Evolutionary conservation across 495 filamentous ascomycete species (phyloP).

Genomic region (Hypomontagnella monticulosa): DNA sequence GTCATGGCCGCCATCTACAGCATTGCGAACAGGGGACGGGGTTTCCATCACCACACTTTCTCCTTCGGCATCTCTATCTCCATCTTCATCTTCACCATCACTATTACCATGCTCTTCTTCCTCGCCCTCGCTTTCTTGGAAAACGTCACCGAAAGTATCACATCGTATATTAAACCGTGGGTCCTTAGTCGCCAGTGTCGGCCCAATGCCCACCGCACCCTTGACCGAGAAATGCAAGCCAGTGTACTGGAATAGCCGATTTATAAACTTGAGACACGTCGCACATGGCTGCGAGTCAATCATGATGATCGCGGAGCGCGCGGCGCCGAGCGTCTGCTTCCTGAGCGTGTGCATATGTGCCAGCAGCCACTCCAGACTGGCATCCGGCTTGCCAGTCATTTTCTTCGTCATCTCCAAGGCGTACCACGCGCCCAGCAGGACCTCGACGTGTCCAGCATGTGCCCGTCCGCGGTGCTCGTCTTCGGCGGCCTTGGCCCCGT

Average conservation of each 20-base stretch:
- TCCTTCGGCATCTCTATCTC: background rate
- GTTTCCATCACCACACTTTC: too few relatives aligned
- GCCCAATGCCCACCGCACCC: conserved; percentile 29
- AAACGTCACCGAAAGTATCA: conserved; percentile 30
- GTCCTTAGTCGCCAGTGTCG: conserved; percentile 29
- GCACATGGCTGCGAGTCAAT: conserved; percentile 40
- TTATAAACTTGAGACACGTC: conserved; percentile 33
- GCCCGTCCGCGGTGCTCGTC: conserved; percentile 34
- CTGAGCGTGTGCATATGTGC: conserved; percentile 16
- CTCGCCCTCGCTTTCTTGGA: conserved; percentile 28
- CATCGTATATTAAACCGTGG: conserved; percentile 4
- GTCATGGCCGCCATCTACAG: background rate
- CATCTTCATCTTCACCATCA: background rate
- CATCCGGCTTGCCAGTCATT: background rate
- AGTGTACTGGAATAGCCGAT: conserved; percentile 31
- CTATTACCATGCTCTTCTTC: too few relatives aligned
- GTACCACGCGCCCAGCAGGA: conserved; percentile 40
- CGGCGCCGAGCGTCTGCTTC: conserved; percentile 9
- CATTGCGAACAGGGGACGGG: too few relatives aligned
- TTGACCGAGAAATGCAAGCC: conserved; percentile 24
- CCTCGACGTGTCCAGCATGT: conserved; percentile 43
- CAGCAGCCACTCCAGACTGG: conserved; percentile 10
- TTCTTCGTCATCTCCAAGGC: conserved; percentile 15
- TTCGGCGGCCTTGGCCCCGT: background rate
- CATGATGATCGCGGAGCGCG: conserved; percentile 20